Conservation (phyloP, 768 basidiomycete species). For the Trametes cubensis region DNA sequence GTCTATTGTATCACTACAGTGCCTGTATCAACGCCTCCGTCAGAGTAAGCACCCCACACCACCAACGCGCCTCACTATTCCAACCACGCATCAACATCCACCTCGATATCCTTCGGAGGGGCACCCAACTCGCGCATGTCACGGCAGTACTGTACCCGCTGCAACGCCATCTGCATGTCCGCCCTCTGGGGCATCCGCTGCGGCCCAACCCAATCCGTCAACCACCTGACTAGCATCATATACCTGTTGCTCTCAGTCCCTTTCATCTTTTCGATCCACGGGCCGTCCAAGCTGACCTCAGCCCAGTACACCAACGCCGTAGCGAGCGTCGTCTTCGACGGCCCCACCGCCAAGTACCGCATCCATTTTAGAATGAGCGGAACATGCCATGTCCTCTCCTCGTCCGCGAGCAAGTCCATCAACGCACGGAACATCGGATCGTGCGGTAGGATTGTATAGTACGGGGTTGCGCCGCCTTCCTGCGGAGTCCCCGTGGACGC, state of each 20-base stretch:
- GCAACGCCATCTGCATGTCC: constrained; percentile 35
- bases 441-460: constrained; percentile 44
- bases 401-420: constrained; percentile 60
- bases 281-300: constrained; percentile 65
- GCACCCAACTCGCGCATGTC: constrained; percentile 1
- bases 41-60: neutral
- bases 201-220: constrained; percentile 60
- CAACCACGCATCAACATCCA: neutral
- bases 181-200: constrained; percentile 45
- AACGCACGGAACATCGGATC: constrained; percentile 59
- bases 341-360: constrained; percentile 56
- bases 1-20: constrained; percentile 18
- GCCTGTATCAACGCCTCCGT: constrained; percentile 7
- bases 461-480: constrained; percentile 16
- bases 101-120: neutral
- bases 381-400: constrained; percentile 56
- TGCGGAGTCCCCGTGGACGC: constrained; percentile 11
- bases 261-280: constrained; percentile 51
- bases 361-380: constrained; percentile 76
- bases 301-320: constrained; percentile 70
- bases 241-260: constrained; percentile 39
- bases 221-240: constrained; percentile 51
- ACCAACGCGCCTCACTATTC: neutral
- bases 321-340: constrained; percentile 58
- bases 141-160: constrained; percentile 16